A percentile compares a stretch with the other conserved stretches of the same genome.
Evolutionary conservation across 73 alveolate species (phyloP).

Genomic region (Symbiodinium natans): DNA sequence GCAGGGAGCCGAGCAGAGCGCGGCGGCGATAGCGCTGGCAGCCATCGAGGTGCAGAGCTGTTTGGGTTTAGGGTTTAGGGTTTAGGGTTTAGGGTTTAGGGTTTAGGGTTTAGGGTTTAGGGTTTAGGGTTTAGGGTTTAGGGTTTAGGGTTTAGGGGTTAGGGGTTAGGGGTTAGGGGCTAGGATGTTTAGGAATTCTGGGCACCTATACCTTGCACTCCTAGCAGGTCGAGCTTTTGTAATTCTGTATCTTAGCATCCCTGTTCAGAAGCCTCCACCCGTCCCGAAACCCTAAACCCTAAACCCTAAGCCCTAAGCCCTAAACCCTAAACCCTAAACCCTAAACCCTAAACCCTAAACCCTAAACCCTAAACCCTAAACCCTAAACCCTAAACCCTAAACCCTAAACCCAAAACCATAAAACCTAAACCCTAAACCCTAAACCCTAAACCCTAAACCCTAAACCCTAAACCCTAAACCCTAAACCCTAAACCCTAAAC

Average conservation of each 20-base stretch:
- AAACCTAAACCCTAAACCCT: too few relatives aligned
- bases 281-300: neutral
- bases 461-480: too few relatives aligned
- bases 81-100: neutral
- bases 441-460: too few relatives aligned
- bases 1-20: slow-evolving; percentile 79
- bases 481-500: too few relatives aligned
- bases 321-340: neutral
- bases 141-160: neutral
- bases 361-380: too few relatives aligned
- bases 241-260: neutral
- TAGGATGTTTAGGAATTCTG: too few relatives aligned
- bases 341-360: too few relatives aligned
- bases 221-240: neutral
- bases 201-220: neutral
- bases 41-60: neutral
- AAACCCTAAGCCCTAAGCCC: neutral
- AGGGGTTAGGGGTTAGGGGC: too few relatives aligned
- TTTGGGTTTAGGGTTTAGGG: neutral
- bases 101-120: neutral
- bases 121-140: too few relatives aligned
- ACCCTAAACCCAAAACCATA: too few relatives aligned
- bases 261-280: neutral
- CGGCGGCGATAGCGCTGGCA: slow-evolving; percentile 35
- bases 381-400: too few relatives aligned